Evolutionary conservation across 495 filamentous ascomycete genomes (phyloP), one percentile per base, ranked within the genome.

Genomic region (Endocarpon pusillum): DNA sequence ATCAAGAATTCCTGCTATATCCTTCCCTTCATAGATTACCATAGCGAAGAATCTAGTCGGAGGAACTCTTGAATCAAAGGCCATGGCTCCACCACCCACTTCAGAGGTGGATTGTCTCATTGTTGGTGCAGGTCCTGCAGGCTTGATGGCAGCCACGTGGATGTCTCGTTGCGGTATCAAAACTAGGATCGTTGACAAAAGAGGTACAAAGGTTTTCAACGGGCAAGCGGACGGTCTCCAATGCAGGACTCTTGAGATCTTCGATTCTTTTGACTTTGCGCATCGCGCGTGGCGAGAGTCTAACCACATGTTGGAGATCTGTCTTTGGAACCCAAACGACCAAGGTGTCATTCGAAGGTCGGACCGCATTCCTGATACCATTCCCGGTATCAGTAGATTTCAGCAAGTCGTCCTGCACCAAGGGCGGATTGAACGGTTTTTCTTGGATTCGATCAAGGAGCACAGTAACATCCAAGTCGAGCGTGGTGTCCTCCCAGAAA

Each of bases 71-170:
- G 17, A 9, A 9, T 17, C 19, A 9, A 10, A 8, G 8, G 8
- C 8, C 29, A 8, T n/a, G 11, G 18, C 26, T 1, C 14, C 14
- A 33, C 17, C n/a, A 12, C 25, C 38, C 7, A 36, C 12, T 29
- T 18, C 44, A 1, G 35, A 49, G n/a, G 52, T 66, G 4, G 64
- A 67, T 39, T 51, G 66, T 2, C 52, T 80, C 33, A 69, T 78
- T 20, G 50, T 78, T 16, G 75, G 75, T 6, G 72, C 73, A n/a
- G 73, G 74, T n/a, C 74, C 75, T 0, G 64, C 73, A 0, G 73
- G 66, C 30, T 57, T 79, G 6, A 75, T 75, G 64, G 62, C 64
- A 18, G 71, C 75, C 1, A 57, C 63, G 26, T 79, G 73, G 66
- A 63, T 78, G 49, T 62, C 73, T 9, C 61, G 61, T 27, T 71